Evolutionary conservation across 2,329 filamentous ascomycete species (phyloP), one percentile per base, ranked within the genome.

Genomic region (Elsinoe perseae): DNA sequence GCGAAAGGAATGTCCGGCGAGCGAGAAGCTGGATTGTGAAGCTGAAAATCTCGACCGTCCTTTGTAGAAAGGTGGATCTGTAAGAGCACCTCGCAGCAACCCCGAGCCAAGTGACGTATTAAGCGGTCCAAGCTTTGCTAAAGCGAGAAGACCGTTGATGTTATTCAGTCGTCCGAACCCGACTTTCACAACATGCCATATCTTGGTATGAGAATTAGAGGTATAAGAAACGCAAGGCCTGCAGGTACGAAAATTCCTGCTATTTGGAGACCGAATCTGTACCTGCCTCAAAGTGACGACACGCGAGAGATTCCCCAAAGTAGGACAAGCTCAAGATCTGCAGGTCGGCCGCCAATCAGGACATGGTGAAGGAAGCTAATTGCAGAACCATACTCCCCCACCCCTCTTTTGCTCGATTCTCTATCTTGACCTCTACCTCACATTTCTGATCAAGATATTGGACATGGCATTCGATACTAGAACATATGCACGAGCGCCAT

Each of bases 251-350:
- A 21, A 44, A 21, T 23, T 44, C 40, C 40, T 44, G 40, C 25
- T 44, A 44, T 44, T 21, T 18, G 40, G 9, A 44, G 40, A 44
- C 9, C n/a, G 4, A 10, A 23, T n/a, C 21, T 44, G 40, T 44
- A 44, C 40, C 40, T 44, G 40, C 40, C 40, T 44, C 40, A 44
- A 25, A 3, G 40, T 44, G 40, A 44, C 40, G 40, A 44, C 40
- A 44, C 40, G 40, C 40, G 40, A 44, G 20, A 44, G 40, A 44
- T 44, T 44, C 25, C 40, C 40, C 40, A 44, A 44, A 44, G 20
- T 12, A 44, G 40, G 40, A 44, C 18, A 44, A 44, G 40, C 40
- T 44, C 40, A 44, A 10, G 40, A 44, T 44, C 40, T 44, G 40
- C 40, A 44, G 40, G 40, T n/a, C 40, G 20, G 40, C 40, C 40